Evolutionary conservation across 1,284 basidiomycete species (phyloP).

Genomic region (Moesziomyces sp.): DNA sequence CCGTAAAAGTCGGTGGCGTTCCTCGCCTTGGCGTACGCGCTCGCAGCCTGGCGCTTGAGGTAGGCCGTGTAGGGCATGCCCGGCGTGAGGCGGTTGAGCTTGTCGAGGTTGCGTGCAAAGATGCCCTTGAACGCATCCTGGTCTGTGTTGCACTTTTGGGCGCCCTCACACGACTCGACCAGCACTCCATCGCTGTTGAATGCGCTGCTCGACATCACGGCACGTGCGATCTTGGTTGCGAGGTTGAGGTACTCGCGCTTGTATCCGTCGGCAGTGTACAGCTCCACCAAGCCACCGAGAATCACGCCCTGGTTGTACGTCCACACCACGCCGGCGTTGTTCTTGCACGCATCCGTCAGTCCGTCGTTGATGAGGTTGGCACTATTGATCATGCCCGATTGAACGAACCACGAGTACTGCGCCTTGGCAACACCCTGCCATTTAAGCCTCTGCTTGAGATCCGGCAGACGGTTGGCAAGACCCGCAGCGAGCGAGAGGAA

Average conservation of each 20-base stretch:
- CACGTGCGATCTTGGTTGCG: conserved; percentile 5
- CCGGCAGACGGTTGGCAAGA: conserved; percentile 7
- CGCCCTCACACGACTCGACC: conserved; percentile 9
- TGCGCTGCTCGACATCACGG: not conserved
- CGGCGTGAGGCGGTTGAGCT: conserved; percentile 7
- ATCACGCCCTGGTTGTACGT: conserved; percentile 11
- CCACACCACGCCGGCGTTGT: conserved; percentile 15
- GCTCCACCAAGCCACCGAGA: conserved; percentile 7
- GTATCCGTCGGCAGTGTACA: conserved; percentile 7
- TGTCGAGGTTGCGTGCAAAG: conserved; percentile 14
- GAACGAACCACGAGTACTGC: conserved; percentile 16
- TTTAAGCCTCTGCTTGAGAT: conserved; percentile 4
- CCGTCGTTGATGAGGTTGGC: conserved; percentile 19
- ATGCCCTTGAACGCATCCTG: conserved; percentile 26
- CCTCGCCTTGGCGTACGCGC: conserved; percentile 3
- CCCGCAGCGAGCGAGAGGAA: conserved; percentile 24
- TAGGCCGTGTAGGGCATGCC: conserved; percentile 1
- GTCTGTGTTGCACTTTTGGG: conserved; percentile 12
- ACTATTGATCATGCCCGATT: conserved; percentile 22
- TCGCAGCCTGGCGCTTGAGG: conserved; percentile 7
- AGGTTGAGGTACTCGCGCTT: conserved; percentile 3
- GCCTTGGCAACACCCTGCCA: conserved; percentile 8
- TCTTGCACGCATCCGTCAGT: conserved; percentile 14
- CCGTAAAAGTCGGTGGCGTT: conserved; percentile 21
- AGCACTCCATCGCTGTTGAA: conserved; percentile 9